A percentile compares a stretch with the other conserved stretches of the same genome.
phyloP scores from a whole-genome alignment of 164 flowering plant genomes.

The Kingdonia uniflora region DNA sequence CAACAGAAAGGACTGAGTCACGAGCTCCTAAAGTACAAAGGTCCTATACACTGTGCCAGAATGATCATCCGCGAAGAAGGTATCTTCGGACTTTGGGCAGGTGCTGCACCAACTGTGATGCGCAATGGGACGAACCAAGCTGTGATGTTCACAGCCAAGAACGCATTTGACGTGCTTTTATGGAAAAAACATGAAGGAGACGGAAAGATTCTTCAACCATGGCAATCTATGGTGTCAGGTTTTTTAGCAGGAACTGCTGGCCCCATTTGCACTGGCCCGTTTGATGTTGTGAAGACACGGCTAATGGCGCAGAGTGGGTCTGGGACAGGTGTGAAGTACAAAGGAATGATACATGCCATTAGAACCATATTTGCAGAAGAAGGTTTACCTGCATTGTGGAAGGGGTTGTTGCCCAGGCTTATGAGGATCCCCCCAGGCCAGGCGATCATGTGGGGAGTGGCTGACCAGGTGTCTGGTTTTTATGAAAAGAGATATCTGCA shows the following conservation, averaged over 20 bases:
- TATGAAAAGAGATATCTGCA: conserved; percentile 61
- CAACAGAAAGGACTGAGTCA: conserved; percentile 83
- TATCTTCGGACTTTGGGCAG: conserved; percentile 86
- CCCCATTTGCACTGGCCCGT: conserved; percentile 94
- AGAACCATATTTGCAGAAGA: conserved; percentile 79
- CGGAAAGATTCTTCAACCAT: conserved; percentile 71
- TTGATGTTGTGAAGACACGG: conserved; percentile 96
- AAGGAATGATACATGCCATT: conserved; percentile 89
- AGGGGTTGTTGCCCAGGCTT: conserved; percentile 85
- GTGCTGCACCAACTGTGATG: conserved; percentile 96
- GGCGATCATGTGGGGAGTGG: conserved; percentile 98
- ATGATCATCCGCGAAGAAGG: conserved; percentile 85
- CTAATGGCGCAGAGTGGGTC: conserved; percentile 82
- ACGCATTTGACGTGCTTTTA: conserved; percentile 57
- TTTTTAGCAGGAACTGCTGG: conserved; percentile 97
- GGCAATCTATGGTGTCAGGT: conserved; percentile 99
- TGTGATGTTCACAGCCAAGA: conserved; percentile 94
- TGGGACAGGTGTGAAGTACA: conserved; percentile 60
- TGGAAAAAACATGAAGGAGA: conserved; percentile 98
- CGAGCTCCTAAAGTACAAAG: conserved; percentile 84
- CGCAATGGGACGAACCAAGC: conserved; percentile 98
- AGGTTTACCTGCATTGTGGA: conserved; percentile 86
- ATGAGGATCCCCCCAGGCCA: conserved; percentile 99
- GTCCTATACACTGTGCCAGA: conserved; percentile 91
- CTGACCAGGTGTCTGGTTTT: conserved; percentile 81